Percentiles rank a stretch among this genome's conserved stretches.
phyloP scores from a whole-genome alignment of 2,329 filamentous ascomycete genomes.

The Bimuria novae-zelandiae region DNA sequence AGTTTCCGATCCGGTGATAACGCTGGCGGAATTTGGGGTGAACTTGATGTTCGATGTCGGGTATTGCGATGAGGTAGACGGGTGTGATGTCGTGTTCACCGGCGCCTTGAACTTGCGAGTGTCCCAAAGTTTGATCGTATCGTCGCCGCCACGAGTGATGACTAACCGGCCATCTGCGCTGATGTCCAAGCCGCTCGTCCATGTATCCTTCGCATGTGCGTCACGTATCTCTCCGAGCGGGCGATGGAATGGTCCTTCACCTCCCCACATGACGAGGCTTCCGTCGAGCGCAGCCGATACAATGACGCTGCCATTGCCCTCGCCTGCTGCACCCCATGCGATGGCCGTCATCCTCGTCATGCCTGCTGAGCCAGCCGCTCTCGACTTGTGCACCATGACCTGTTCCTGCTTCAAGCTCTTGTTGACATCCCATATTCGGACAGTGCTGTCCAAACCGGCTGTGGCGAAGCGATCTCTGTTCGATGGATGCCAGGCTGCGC shows the following conservation, averaged over 20 bases:
- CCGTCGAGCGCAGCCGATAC: slow-evolving; percentile 86
- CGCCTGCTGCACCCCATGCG: slow-evolving; percentile 76
- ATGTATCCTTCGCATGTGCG: slow-evolving; percentile 80
- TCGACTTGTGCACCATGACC: slow-evolving; percentile 94
- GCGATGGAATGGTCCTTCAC: slow-evolving; percentile 81
- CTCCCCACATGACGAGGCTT: slow-evolving; percentile 87
- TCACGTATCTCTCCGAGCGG: slow-evolving; percentile 82
- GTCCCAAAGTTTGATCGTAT: slow-evolving; percentile 95
- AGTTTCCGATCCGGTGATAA: slow-evolving; percentile 85
- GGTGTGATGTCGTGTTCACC: slow-evolving; percentile 76
- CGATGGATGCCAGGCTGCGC: slow-evolving; percentile 87
- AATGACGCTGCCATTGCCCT: slow-evolving; percentile 79
- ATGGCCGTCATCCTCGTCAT: slow-evolving; percentile 93
- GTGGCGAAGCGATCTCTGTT: slow-evolving; percentile 86
- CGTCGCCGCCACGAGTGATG: slow-evolving; percentile 87
- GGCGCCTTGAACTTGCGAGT: slow-evolving; percentile 93
- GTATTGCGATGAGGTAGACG: slow-evolving; percentile 82
- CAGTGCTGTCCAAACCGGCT: slow-evolving; percentile 90
- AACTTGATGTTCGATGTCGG: slow-evolving; percentile 87
- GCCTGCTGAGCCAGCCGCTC: slow-evolving; percentile 82
- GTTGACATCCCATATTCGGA: slow-evolving; percentile 97
- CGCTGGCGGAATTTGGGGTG: slow-evolving; percentile 78
- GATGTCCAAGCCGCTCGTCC: slow-evolving; percentile 91
- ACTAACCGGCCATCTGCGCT: slow-evolving; percentile 89
- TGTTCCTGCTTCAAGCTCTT: slow-evolving; percentile 88